Evolutionary conservation across 306 rosid genomes (phyloP), one percentile per base, ranked within the genome.

Genomic region (Heteromeles arbutifolia): DNA sequence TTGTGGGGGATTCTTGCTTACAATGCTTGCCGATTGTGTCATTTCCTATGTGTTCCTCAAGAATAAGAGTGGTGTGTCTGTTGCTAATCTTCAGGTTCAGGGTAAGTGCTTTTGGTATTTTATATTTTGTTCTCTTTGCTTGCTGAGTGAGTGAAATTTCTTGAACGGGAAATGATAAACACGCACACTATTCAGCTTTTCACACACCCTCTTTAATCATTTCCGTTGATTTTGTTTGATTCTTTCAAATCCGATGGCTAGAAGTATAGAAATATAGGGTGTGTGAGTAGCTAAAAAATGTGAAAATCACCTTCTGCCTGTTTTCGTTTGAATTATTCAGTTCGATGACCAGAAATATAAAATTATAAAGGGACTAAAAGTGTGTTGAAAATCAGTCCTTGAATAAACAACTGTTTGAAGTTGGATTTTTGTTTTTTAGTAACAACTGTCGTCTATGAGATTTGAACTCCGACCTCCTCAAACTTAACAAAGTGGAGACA

Each of bases 21-120:
- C 95, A 3, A 82, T 87, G 93, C 77, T 87, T 19, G 95, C 89
- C 25, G 98, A 93, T 78, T 84, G 87, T 44, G 52, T 85, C 0
- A 83, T 90, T 77, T 65, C 91, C 0, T 79, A 78, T 5, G 58
- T 89, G 69, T 78, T 80, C 65, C 32, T 22, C 6, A 90, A 87
- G 78, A 53, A 74, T 0, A 61, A 26, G 4, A 45, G 4, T 0
- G 64, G 8, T 56, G 82, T 58, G 53, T 84, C 84, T 73, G 44
- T 37, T 43, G 73, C 66, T 56, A 87, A 88, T 76, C 48, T 67
- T 53, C 89, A 84, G 56, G 56, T 54, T 69, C 88, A 69, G 84
- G 70, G 75, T 58, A 4, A 11, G 70, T 52, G 67, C 5, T n/a
- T 26, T 70, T 15, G 9, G 64, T 34, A 3, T 18, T 19, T 71